A percentile compares a stretch with the other conserved stretches of the same genome.
Conservation (phyloP, 2,329 filamentous ascomycete genomes). For the Dactylonectria estremocensis region DNA sequence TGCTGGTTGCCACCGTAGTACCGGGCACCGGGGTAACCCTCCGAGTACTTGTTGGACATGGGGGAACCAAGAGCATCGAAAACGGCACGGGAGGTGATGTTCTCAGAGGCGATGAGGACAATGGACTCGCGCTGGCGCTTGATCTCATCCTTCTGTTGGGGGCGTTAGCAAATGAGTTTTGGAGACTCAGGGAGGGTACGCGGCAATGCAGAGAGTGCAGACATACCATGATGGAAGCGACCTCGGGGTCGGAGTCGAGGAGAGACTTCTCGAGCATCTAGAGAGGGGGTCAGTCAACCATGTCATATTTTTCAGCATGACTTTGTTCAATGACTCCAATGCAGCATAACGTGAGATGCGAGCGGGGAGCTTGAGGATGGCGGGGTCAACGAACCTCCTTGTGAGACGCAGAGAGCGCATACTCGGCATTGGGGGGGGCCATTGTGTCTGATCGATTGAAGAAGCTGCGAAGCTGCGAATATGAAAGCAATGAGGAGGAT, state of each 20-base stretch:
- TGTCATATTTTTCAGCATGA: neutral
- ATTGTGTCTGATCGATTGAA: slow-evolving; percentile 52
- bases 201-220: slow-evolving; percentile 20
- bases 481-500: slow-evolving; percentile 10
- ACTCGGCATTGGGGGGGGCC: slow-evolving; percentile 61
- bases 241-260: slow-evolving; percentile 91
- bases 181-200: slow-evolving; percentile 3
- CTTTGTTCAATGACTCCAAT: too few relatives aligned
- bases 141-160: slow-evolving; percentile 84
- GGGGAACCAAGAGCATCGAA: slow-evolving; percentile 96
- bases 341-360: neutral
- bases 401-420: slow-evolving; percentile 69
- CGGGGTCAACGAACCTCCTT: slow-evolving; percentile 63
- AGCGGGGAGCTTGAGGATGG: slow-evolving; percentile 38
- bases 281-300: slow-evolving; percentile 34
- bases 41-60: slow-evolving; percentile 99
- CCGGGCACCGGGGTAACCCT: slow-evolving; percentile 97
- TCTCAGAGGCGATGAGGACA: slow-evolving; percentile 98
- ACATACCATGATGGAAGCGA: slow-evolving; percentile 95
- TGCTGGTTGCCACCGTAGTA: slow-evolving; percentile 99
- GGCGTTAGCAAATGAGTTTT: slow-evolving; percentile 49
- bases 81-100: slow-evolving; percentile 98
- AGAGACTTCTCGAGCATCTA: slow-evolving; percentile 98
- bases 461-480: slow-evolving; percentile 16
- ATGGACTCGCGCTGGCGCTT: slow-evolving; percentile 98